Evolutionary conservation across 306 rosid genomes (phyloP).

Genomic region (Castanea mollissima): DNA sequence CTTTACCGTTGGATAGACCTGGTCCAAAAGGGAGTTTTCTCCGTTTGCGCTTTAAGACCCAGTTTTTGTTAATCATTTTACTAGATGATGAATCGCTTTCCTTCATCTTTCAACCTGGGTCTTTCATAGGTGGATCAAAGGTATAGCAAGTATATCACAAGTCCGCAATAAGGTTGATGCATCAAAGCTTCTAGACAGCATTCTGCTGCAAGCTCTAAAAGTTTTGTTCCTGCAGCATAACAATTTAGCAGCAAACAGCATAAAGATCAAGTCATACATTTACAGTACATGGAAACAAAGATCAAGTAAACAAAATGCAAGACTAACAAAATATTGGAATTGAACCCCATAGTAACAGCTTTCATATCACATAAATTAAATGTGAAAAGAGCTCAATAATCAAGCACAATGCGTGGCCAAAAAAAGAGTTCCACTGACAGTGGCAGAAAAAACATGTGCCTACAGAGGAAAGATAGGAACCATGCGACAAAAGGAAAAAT

Average conservation of each 20-base stretch:
- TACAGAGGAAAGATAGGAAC: neutral
- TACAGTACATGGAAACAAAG: neutral
- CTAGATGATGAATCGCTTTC: conserved; percentile 62
- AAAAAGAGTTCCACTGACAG: neutral
- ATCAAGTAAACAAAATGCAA: neutral
- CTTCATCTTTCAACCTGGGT: conserved; percentile 51
- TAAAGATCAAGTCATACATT: neutral
- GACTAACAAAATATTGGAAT: neutral
- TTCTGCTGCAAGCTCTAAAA: conserved; percentile 1
- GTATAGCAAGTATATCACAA: conserved; percentile 27
- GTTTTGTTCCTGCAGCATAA: conserved; percentile 13
- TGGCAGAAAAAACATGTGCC: neutral
- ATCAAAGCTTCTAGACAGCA: conserved; percentile 20
- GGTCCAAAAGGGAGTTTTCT: conserved; percentile 68
- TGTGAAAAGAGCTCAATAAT: neutral
- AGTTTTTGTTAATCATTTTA: conserved; percentile 81
- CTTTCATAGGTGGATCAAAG: conserved; percentile 36
- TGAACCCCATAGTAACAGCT: neutral
- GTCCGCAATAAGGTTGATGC: conserved; percentile 16
- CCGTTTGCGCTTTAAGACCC: conserved; percentile 96
- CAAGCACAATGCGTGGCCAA: neutral
- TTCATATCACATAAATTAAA: neutral
- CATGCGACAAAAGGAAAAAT: neutral
- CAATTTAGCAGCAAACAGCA: conserved; percentile 3
- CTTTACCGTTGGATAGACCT: conserved; percentile 62